Evolutionary conservation across 345 rosid species (phyloP), one percentile per base, ranked within the genome.

Genomic region (Eucalyptus regnans): DNA sequence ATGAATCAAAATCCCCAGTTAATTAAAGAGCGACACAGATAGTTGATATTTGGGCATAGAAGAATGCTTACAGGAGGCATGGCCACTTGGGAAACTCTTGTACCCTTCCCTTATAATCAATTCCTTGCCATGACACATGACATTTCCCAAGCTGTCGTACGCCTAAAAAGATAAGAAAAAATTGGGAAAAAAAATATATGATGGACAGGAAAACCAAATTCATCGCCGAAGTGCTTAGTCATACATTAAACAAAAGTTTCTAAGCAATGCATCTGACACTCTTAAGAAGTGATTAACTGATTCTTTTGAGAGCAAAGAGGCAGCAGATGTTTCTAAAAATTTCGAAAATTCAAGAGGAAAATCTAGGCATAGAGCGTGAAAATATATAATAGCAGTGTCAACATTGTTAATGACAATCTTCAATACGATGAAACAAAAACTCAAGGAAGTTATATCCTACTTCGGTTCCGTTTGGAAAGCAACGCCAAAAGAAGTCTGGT

Each of bases 401-500:
- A 20, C 46, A 12, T 71, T 37, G 83, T 71, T 37, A 71, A 3
- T 37, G 46, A 37, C 27, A 20, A 37, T 37, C 83, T 76, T 41
- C 12, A 76, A 20, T 37, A 20, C 27, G 20, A 37, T 20, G 12
- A 76, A 76, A 76, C 48, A 76, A 41, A 76, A 76, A 18, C 48
- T 41, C 48, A 37, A 37, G 83, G 83, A 37, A 76, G 83, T 76
- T 41, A 76, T 76, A 49, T 58, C 91, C 86, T 91, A 93, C 92
- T 88, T 94, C 99, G 50, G 89, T 93, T 43, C 99, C 99, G 14
- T 97, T 96, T 16, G 99, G 99, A 91, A 97, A 97, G 92, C 99
- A 96, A 44, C 99, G 98, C 99, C 99, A 97, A 89, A 95, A 97
- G 94, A 96, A 97, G 93, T 97, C 94, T 14, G 99, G 99, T 46